Conservation (phyloP, 2,329 filamentous ascomycete species). For the Phialemonium atrogriseum region DNA sequence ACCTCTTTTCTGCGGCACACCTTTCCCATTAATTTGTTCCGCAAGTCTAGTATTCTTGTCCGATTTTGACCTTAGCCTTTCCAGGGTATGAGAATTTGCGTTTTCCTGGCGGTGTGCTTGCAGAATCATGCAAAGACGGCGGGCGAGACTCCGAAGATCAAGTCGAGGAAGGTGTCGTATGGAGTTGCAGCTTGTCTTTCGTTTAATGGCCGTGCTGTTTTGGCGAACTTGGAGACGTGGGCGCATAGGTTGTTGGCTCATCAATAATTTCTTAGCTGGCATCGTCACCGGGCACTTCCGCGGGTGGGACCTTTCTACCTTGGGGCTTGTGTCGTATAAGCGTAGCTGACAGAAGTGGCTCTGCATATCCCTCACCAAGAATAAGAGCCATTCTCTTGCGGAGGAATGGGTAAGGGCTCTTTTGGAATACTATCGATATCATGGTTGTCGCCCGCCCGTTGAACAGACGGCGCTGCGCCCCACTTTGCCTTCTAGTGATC, state of each 20-base stretch:
- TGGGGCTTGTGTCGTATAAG: neutral
- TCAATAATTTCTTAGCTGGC: no score
- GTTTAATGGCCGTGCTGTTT: no score
- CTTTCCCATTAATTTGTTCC: neutral
- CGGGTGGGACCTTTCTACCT: no score
- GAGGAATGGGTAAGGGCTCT: neutral
- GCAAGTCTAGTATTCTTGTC: neutral
- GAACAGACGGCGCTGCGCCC: slow-evolving; percentile 4
- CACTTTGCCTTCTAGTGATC: slow-evolving; percentile 9
- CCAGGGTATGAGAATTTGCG: neutral
- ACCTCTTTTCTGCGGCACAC: neutral
- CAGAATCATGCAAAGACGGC: neutral
- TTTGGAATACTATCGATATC: no score
- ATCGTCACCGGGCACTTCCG: no score
- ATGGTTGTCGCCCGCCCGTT: no score
- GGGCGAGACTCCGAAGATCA: no score
- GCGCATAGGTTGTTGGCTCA: no score
- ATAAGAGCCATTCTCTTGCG: neutral
- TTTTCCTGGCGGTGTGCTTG: neutral
- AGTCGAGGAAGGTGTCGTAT: no score
- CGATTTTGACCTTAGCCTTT: neutral
- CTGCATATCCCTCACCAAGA: neutral
- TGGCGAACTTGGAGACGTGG: no score
- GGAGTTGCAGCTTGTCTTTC: no score
- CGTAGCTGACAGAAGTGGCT: neutral